Evolutionary conservation across 1,284 basidiomycete genomes (phyloP), one percentile per base, ranked within the genome.

Genomic region (Pisolithus thermaeus): DNA sequence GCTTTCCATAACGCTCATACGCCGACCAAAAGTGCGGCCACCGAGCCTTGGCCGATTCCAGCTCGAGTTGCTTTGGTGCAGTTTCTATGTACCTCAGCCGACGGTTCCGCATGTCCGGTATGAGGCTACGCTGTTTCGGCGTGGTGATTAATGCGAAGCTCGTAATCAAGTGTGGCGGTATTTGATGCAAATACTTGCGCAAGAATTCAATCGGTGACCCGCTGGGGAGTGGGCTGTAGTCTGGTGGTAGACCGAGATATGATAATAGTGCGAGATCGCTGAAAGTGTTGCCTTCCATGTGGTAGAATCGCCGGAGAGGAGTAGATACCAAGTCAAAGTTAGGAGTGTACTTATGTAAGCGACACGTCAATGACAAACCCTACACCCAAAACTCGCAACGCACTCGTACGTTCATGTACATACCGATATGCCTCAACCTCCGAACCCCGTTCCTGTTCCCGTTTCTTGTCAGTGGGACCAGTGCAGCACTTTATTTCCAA

Each of bases 1-100:
- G 74, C 37, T 69, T 61, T 18, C 78, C 80, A 7, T 68, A 61
- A 3, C 72, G 70, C 51, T 73, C 73, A 46, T 67, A 68, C 2
- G 83, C 83, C 39, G 75, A 71, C 83, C 85, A 90, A 11, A 90
- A 68, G 20, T 70, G 62, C 7, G 87, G 81, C 86, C 87, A 90
- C 23, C 66, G 70, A 38, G 66, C 71, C 46, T 71, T 74, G 7
- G 83, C 87, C 23, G 65, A 59, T 2, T 65, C 64, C 59, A 83
- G 79, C 3, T 64, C 65, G 3, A 90, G 69, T 52, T 83, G 77
- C 2, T 68, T 62, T 22, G 87, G 84, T 45, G 72, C 68, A 4
- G 74, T 74, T 37, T 71, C 70, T 27, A 73, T 70, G 65, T 82
- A 88, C 58, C 76, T 77, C 27, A 85, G 70, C 7, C 89, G 75